Percentiles rank a stretch among this genome's conserved stretches.
These are phyloP conservation scores for Cucurbita ficifolia DNA, from an alignment of 306 rosid genomes.

Conservation along the genomic window DNA sequence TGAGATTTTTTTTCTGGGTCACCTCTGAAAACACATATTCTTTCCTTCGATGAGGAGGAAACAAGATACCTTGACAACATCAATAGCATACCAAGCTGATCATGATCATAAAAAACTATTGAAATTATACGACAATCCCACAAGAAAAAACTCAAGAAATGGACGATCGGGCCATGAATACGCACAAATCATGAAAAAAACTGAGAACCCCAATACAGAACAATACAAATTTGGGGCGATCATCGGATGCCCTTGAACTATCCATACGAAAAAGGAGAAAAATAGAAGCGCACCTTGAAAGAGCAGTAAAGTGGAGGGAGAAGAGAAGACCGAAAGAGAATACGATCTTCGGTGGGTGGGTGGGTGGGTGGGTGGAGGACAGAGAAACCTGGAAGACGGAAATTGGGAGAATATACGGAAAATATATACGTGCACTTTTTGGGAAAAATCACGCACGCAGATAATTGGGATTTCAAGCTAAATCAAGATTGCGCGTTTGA, in stretches of 20 bases:
- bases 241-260: not conserved
- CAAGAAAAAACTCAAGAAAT: not conserved
- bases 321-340: slow-evolving; percentile 13
- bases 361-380: slow-evolving; percentile 11
- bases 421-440: not conserved
- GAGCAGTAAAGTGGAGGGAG: slow-evolving; percentile 12
- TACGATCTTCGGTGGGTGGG: slow-evolving; percentile 10
- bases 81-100: not conserved
- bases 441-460: not conserved
- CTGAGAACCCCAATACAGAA: not conserved
- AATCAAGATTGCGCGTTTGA: not conserved
- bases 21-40: not conserved
- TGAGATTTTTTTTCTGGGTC: not conserved
- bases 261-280: not conserved
- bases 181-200: not conserved
- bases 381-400: slow-evolving; percentile 24
- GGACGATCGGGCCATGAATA: not conserved
- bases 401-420: slow-evolving; percentile 15
- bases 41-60: not conserved
- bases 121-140: not conserved
- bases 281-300: slow-evolving; percentile 24
- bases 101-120: not conserved
- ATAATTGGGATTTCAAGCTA: not conserved
- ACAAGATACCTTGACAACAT: not conserved
- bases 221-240: not conserved